Conservation (phyloP, 2,329 filamentous ascomycete species). For the Venturia effusa region DNA sequence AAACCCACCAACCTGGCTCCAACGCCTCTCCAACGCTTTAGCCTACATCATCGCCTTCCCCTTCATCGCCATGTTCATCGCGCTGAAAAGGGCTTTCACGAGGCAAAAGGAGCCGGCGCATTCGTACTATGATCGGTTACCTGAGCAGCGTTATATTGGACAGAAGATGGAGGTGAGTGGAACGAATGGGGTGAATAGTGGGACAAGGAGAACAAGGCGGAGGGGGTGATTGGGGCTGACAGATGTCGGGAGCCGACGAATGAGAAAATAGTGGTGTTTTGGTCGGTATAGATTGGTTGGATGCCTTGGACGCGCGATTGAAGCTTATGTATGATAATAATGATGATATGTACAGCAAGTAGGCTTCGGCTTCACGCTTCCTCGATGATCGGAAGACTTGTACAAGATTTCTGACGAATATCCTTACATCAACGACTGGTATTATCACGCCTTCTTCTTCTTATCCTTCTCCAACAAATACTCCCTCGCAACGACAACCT, state of each 20-base stretch:
- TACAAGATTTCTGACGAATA: neutral
- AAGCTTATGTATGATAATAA: neutral
- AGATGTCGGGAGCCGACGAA: no score
- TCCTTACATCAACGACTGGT: neutral
- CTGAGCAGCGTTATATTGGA: constrained; percentile 11
- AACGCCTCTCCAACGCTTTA: constrained; percentile 14
- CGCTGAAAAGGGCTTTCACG: constrained; percentile 13
- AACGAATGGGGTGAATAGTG: no score
- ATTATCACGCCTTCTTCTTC: neutral
- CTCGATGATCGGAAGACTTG: neutral
- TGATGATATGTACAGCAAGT: neutral
- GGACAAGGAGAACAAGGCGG: no score
- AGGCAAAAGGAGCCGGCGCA: constrained; percentile 11
- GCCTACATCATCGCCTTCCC: constrained; percentile 16
- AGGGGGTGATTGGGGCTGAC: no score
- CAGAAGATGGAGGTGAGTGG: neutral
- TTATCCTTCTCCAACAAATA: constrained; percentile 12
- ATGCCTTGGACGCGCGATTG: no score
- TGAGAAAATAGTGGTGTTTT: no score
- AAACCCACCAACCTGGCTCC: constrained; percentile 10
- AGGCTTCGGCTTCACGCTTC: neutral
- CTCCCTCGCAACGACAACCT: constrained; percentile 2
- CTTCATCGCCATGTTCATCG: constrained; percentile 15
- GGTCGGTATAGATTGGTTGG: no score
- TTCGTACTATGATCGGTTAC: constrained; percentile 14